These are phyloP conservation scores for Colletotrichum spinosum DNA, from an alignment of 2,329 filamentous ascomycete genomes.

Conservation along the genomic window DNA sequence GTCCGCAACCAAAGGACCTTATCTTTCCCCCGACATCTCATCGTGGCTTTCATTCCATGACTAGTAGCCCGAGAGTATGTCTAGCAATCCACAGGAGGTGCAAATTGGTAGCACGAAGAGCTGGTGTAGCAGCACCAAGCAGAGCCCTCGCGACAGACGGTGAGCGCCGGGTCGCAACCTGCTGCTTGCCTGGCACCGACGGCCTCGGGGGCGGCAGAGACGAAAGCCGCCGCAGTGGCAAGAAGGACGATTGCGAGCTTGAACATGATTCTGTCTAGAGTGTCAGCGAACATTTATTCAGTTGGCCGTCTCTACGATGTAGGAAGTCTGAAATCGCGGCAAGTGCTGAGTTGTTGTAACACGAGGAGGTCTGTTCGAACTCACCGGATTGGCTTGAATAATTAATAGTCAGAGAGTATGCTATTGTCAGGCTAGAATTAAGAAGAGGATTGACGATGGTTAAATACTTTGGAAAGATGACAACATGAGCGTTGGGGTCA, in stretches of 20 bases:
- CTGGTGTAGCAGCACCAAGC: conserved; percentile 22
- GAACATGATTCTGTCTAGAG: not conserved
- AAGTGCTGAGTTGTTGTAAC: too few relatives aligned
- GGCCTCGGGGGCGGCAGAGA: conserved; percentile 4
- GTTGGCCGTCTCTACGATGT: not conserved
- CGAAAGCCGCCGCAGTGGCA: not conserved
- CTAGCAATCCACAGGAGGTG: conserved; percentile 21
- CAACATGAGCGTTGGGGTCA: not conserved
- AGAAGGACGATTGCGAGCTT: not conserved
- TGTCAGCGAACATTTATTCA: not conserved
- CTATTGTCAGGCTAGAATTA: not conserved
- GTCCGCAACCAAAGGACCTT: not conserved
- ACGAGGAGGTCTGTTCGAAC: not conserved
- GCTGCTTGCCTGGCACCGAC: conserved; percentile 18
- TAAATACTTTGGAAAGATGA: not conserved
- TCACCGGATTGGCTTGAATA: not conserved
- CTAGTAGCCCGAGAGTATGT: not conserved
- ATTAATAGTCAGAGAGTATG: not conserved
- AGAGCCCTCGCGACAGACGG: conserved; percentile 25
- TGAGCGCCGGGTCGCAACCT: conserved; percentile 9
- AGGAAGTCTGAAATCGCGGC: not conserved
- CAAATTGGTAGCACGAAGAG: conserved; percentile 23
- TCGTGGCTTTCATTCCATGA: not conserved
- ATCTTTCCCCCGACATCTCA: not conserved
- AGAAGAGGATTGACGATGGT: not conserved